These are phyloP conservation scores for Annona squamosa DNA, from an alignment of 164 flowering plant genomes.

Conservation along the genomic window DNA sequence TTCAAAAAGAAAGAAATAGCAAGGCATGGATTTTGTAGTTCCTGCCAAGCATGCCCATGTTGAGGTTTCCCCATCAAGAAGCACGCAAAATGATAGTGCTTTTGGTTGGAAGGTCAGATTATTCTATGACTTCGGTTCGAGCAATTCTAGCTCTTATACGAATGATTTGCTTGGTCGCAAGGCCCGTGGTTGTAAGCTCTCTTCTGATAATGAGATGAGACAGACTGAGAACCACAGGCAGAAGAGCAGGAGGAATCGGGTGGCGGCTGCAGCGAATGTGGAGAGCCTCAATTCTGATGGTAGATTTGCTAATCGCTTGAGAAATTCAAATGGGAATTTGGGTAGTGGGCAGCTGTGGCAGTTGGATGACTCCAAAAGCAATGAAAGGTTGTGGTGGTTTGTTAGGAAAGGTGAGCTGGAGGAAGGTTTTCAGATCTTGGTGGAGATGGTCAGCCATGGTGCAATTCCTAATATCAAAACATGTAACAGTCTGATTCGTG, in stretches of 20 bases:
- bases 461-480: constrained; percentile 61
- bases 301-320: constrained; percentile 19
- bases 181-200: constrained; percentile 19
- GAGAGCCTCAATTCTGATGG: constrained; percentile 34
- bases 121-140: constrained; percentile 10
- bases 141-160: constrained; percentile 7
- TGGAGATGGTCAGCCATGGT: constrained; percentile 55
- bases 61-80: constrained; percentile 41
- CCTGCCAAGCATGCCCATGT: constrained; percentile 39
- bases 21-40: constrained; percentile 41
- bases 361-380: constrained; percentile 50
- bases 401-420: constrained; percentile 64
- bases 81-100: constrained; percentile 11
- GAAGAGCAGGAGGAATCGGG: constrained; percentile 17
- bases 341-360: constrained; percentile 19
- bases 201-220: constrained; percentile 17
- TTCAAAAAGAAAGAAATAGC: neutral
- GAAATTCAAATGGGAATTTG: constrained; percentile 17
- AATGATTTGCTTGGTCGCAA: constrained; percentile 19
- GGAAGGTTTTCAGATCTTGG: constrained; percentile 47
- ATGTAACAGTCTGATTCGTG: constrained; percentile 69
- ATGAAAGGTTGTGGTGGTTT: constrained; percentile 43
- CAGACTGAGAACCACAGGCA: constrained; percentile 9
- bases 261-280: constrained; percentile 26
- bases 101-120: constrained; percentile 16